Evolutionary conservation across 176 grass and related monocot species (phyloP).

Genomic region (Cymbopogon citratus): DNA sequence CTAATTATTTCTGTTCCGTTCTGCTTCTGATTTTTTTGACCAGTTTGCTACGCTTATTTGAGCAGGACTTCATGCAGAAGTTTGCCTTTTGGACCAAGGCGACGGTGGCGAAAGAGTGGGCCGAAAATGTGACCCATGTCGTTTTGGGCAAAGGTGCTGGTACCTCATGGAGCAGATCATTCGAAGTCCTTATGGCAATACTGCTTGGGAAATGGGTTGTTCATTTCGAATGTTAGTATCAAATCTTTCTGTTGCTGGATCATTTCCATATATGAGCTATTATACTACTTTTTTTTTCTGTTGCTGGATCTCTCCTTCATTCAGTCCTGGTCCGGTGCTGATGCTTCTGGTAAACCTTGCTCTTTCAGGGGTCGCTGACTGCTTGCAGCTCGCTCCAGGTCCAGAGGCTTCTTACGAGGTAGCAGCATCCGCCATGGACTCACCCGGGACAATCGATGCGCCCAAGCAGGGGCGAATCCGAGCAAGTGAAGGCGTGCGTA

Average conservation of each 20-base stretch:
- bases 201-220: conserved; percentile 36
- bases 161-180: conserved; percentile 12
- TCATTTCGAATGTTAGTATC: conserved; percentile 18
- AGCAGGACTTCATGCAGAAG: conserved; percentile 23
- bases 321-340: neutral
- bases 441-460: neutral
- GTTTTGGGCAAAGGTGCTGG: conserved; percentile 19
- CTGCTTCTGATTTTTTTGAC: neutral
- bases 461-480: conserved; percentile 12
- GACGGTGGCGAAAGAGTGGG: conserved; percentile 13
- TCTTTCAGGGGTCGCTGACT: conserved; percentile 25
- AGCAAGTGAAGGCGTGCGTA: conserved; percentile 32
- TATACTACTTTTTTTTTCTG: no score
- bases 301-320: no score
- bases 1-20: neutral
- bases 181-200: conserved; percentile 40
- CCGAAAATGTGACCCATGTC: conserved; percentile 34
- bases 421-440: neutral
- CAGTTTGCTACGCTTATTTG: neutral
- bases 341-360: neutral
- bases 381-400: neutral
- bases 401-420: conserved; percentile 23
- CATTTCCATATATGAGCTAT: no score
- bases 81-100: conserved; percentile 24
- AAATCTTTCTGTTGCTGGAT: no score